Evolutionary conservation across 257 asterid genomes (phyloP).

Genomic region (Penstemon eatonii): DNA sequence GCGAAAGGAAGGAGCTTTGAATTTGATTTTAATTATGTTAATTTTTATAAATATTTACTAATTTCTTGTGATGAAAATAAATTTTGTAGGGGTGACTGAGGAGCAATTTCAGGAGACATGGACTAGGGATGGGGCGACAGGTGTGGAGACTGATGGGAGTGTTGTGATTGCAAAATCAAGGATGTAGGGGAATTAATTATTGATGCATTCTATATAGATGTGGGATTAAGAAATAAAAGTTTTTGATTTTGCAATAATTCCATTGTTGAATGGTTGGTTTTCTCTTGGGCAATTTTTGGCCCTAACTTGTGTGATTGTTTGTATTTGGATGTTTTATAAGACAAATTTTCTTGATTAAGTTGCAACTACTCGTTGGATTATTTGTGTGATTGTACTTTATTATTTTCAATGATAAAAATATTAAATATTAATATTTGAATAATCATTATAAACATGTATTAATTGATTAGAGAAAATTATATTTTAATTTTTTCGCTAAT

Average conservation of each 20-base stretch:
- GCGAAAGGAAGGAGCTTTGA: too few relatives aligned
- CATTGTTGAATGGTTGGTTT: conserved; percentile 27
- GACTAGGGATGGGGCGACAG: conserved; percentile 71
- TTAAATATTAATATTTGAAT: too few relatives aligned
- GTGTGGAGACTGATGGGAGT: conserved; percentile 55
- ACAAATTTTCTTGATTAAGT: not conserved
- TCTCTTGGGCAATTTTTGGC: conserved; percentile 34
- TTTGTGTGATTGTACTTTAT: not conserved
- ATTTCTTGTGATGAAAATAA: not conserved
- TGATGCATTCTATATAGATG: conserved; percentile 16
- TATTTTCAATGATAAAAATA: not conserved
- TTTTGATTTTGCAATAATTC: conserved; percentile 36
- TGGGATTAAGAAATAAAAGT: conserved; percentile 25
- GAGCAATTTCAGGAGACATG: conserved; percentile 86
- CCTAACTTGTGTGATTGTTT: conserved; percentile 21
- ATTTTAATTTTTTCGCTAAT: too few relatives aligned
- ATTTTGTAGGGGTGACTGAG: conserved; percentile 79
- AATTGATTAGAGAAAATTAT: too few relatives aligned
- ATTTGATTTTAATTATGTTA: too few relatives aligned
- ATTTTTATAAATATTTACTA: not conserved
- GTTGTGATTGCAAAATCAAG: conserved; percentile 81
- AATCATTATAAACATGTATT: too few relatives aligned
- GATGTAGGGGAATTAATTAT: conserved; percentile 41
- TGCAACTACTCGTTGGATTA: not conserved
- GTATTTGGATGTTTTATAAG: conserved; percentile 24